phyloP scores from a whole-genome alignment of 2,329 filamentous ascomycete species.

The Aspergillus melleus region DNA sequence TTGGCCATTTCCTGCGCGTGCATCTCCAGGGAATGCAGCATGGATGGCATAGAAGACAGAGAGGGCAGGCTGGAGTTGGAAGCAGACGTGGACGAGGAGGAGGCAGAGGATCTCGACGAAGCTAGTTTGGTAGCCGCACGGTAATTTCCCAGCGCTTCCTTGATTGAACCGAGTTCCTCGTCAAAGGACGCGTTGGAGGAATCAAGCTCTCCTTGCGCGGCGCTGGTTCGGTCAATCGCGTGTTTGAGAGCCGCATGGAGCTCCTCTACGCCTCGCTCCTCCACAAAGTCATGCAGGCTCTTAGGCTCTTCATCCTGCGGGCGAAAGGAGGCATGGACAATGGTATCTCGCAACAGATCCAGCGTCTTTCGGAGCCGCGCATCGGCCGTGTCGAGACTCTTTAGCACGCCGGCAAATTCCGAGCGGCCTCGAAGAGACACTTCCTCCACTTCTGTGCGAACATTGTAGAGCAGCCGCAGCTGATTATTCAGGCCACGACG shows the following conservation, averaged over 20 bases:
- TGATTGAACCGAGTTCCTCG: slow-evolving; percentile 67
- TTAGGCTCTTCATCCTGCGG: slow-evolving; percentile 50
- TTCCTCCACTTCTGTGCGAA: slow-evolving; percentile 46
- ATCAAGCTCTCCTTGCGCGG: slow-evolving; percentile 59
- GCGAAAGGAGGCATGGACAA: slow-evolving; percentile 59
- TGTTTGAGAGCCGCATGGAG: slow-evolving; percentile 57
- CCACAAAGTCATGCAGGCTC: slow-evolving; percentile 66
- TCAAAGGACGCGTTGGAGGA: slow-evolving; percentile 66
- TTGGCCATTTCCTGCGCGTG: slow-evolving; percentile 82
- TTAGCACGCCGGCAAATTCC: slow-evolving; percentile 51
- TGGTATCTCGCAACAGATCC: slow-evolving; percentile 55
- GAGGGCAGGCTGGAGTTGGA: slow-evolving; percentile 36
- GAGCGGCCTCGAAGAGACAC: slow-evolving; percentile 43
- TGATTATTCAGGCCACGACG: slow-evolving; percentile 58
- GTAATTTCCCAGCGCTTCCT: slow-evolving; percentile 54
- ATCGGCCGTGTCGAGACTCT: slow-evolving; percentile 60
- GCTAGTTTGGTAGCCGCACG: slow-evolving; percentile 39
- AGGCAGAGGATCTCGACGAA: slow-evolving; percentile 38
- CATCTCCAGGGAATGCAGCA: slow-evolving; percentile 65
- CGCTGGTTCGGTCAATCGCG: slow-evolving; percentile 62
- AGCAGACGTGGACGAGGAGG: slow-evolving; percentile 33
- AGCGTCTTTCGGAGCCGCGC: slow-evolving; percentile 57
- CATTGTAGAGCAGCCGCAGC: slow-evolving; percentile 44
- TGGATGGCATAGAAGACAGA: slow-evolving; percentile 49
- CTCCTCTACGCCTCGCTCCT: slow-evolving; percentile 61